These are phyloP conservation scores for Candolleomyces eurysporus DNA, from an alignment of 768 basidiomycete species.

Conservation along the genomic window DNA sequence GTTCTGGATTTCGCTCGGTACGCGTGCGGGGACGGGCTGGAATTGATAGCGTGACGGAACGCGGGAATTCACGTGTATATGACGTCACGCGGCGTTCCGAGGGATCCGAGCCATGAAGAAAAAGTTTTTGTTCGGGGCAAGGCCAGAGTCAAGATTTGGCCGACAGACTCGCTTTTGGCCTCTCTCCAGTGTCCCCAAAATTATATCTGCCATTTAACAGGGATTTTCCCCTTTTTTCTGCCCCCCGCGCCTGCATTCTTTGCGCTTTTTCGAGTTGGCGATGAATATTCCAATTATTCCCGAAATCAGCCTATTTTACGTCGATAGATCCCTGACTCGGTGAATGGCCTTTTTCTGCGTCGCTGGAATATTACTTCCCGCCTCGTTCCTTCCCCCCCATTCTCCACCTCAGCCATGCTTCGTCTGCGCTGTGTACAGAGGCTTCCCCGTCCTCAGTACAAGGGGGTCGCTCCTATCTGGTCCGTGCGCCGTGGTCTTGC, in stretches of 20 bases:
- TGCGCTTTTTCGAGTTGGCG: not conserved
- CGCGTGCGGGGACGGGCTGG: slow-evolving; percentile 54
- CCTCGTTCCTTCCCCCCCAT: slow-evolving; percentile 16
- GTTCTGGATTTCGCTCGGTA: slow-evolving; percentile 54
- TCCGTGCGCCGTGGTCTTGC: slow-evolving; percentile 43
- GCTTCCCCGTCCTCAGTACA: slow-evolving; percentile 14
- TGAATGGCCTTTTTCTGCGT: slow-evolving; percentile 43
- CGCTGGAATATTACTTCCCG: slow-evolving; percentile 10
- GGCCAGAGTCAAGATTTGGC: slow-evolving; percentile 14
- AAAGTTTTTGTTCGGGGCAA: slow-evolving; percentile 39
- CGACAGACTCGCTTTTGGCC: slow-evolving; percentile 11
- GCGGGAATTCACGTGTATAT: slow-evolving; percentile 4
- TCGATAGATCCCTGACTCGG: slow-evolving; percentile 44
- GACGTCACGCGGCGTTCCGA: slow-evolving; percentile 35
- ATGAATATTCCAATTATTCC: slow-evolving; percentile 9
- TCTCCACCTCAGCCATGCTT: slow-evolving; percentile 16
- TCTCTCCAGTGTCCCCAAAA: slow-evolving; percentile 13
- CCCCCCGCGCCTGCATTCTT: not conserved
- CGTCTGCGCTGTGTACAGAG: slow-evolving; percentile 21
- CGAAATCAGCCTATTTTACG: slow-evolving; percentile 28
- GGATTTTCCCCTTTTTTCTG: slow-evolving; percentile 1
- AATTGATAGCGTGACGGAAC: slow-evolving; percentile 23
- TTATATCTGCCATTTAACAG: slow-evolving; percentile 10
- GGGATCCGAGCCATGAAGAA: slow-evolving; percentile 40
- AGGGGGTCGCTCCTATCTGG: slow-evolving; percentile 20